Percentiles rank a stretch among this genome's conserved stretches.
phyloP scores from a whole-genome alignment of 129 eudicot genomes.

The Silybum marianum region DNA sequence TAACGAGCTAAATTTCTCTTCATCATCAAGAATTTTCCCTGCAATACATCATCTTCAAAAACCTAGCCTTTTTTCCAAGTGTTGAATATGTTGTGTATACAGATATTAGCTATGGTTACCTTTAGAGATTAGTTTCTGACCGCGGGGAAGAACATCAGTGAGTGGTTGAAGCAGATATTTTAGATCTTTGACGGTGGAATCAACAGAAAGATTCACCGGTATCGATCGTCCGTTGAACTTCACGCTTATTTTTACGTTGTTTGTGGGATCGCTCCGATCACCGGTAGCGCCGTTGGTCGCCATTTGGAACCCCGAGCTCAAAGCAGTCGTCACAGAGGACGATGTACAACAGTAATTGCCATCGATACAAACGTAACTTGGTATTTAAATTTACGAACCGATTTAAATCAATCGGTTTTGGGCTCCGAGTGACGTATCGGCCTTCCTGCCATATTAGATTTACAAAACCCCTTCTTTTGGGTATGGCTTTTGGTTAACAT shows the following conservation, averaged over 20 bases:
- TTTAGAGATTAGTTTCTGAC: slow-evolving; percentile 89
- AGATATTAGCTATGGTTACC: slow-evolving; percentile 37
- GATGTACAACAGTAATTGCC: not conserved
- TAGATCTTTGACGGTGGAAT: slow-evolving; percentile 74
- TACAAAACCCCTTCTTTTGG: too few species aligned
- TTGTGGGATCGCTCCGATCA: not conserved
- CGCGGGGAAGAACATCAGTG: slow-evolving; percentile 96
- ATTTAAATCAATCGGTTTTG: too few species aligned
- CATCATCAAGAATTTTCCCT: slow-evolving; percentile 77
- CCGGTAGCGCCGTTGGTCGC: slow-evolving; percentile 22
- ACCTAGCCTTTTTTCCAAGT: not conserved
- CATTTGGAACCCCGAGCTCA: slow-evolving; percentile 20
- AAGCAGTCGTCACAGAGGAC: not conserved
- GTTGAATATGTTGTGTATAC: not conserved
- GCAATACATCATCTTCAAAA: not conserved
- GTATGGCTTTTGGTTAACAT: too few species aligned
- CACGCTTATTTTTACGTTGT: slow-evolving; percentile 37
- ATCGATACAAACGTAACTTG: not conserved
- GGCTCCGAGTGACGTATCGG: too few species aligned
- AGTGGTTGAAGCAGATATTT: slow-evolving; percentile 71
- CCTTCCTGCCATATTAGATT: too few species aligned
- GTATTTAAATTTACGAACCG: not conserved
- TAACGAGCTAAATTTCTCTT: slow-evolving; percentile 49
- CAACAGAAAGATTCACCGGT: slow-evolving; percentile 48
- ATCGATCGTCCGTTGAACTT: slow-evolving; percentile 74